Conservation (phyloP, 177 flowering plant genomes). For the Vitis hybrid region DNA sequence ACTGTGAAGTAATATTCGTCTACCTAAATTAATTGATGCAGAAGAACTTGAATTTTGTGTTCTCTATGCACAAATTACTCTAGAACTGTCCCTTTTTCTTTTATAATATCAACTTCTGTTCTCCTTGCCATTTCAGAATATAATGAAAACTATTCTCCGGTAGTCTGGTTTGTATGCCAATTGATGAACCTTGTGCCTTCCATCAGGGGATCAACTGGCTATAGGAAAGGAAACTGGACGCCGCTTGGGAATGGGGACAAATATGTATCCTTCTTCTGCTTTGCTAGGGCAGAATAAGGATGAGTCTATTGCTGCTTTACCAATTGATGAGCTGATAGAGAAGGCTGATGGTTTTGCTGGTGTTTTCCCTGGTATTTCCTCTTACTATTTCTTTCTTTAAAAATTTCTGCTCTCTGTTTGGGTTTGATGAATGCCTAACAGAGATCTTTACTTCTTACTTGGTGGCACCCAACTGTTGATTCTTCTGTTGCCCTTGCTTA, state of each 20-base stretch:
- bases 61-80: no score
- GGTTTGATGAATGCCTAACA: background rate
- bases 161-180: no score
- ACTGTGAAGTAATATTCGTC: no score
- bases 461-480: background rate
- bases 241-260: constrained; percentile 92
- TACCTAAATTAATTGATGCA: no score
- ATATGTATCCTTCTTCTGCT: constrained; percentile 92
- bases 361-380: constrained; percentile 74
- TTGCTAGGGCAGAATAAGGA: constrained; percentile 78
- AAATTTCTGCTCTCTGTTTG: background rate
- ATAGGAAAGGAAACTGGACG: constrained; percentile 92
- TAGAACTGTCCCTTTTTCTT: no score
- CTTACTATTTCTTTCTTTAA: background rate
- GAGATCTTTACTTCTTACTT: background rate
- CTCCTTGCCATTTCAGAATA: no score
- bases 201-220: constrained; percentile 82
- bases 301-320: constrained; percentile 71
- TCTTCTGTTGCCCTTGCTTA: background rate
- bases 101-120: no score
- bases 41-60: no score
- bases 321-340: constrained; percentile 83
- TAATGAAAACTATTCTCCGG: no score
- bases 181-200: constrained; percentile 7
- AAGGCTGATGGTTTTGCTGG: constrained; percentile 97